Percentiles rank a stretch among this genome's conserved stretches.
These are phyloP conservation scores for Cicer judaicum DNA, from an alignment of 306 rosid species.

Conservation along the genomic window DNA sequence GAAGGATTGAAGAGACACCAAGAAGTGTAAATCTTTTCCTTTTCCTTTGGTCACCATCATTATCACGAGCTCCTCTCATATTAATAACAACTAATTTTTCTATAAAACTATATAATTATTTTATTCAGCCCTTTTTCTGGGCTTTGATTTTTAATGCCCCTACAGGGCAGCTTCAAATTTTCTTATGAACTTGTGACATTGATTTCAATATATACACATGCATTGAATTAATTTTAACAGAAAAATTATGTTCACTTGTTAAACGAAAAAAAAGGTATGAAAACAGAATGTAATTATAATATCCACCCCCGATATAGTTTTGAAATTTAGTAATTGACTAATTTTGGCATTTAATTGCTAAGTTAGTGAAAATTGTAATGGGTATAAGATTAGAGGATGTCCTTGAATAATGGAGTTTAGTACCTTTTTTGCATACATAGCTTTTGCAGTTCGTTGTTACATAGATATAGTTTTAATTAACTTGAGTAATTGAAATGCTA, in stretches of 20 bases:
- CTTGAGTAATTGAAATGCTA: too few relatives aligned
- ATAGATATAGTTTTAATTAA: too few relatives aligned
- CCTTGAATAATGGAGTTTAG: constrained; percentile 35
- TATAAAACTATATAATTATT: neutral
- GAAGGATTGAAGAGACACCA: constrained; percentile 45
- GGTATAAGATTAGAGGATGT: constrained; percentile 31
- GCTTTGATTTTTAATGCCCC: constrained; percentile 36
- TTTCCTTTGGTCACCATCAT: neutral
- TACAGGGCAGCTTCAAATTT: constrained; percentile 21
- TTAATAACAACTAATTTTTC: neutral
- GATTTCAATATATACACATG: constrained; percentile 29
- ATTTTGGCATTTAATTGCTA: constrained; percentile 31
- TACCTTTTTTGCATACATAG: neutral
- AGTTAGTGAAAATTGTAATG: constrained; percentile 3
- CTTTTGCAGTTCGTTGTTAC: too few relatives aligned
- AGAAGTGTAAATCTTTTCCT: constrained; percentile 20
- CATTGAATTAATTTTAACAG: neutral
- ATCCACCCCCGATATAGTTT: neutral
- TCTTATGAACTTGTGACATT: neutral
- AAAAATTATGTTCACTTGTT: constrained; percentile 28
- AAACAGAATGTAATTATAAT: constrained; percentile 20
- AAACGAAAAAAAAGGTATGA: constrained; percentile 37
- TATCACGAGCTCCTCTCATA: neutral
- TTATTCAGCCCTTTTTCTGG: neutral
- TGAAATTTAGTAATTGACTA: constrained; percentile 19